A percentile compares a stretch with the other conserved stretches of the same genome.
phyloP scores from a whole-genome alignment of 2,329 filamentous ascomycete species.

The Colletotrichum sp. region DNA sequence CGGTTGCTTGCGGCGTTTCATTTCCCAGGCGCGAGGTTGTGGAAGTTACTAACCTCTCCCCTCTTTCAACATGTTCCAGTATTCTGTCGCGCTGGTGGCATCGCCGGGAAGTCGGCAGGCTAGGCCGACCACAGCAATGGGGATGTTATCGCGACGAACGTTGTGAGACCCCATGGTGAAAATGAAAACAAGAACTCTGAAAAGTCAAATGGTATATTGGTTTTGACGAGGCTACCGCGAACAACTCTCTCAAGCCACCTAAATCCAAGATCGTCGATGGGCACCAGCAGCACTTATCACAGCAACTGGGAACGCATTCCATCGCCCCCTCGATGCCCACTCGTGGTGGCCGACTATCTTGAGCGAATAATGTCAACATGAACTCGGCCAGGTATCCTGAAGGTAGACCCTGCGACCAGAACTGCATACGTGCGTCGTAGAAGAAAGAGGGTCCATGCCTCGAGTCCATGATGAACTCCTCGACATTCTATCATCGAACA shows the following conservation, averaged over 20 bases:
- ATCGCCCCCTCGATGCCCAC: not conserved
- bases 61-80: constrained; percentile 41
- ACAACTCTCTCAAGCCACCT: not conserved
- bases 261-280: not conserved
- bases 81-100: constrained; percentile 32
- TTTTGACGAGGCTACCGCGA: not conserved
- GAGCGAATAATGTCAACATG: not conserved
- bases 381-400: not conserved
- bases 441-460: not conserved
- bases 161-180: not conserved
- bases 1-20: not conserved
- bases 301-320: not conserved
- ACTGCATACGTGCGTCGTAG: not conserved
- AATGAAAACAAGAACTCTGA: not conserved
- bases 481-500: not conserved
- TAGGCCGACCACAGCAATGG: constrained; percentile 47
- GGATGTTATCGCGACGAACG: constrained; percentile 30
- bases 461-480: not conserved
- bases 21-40: not conserved
- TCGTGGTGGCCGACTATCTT: not conserved
- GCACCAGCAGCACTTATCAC: not conserved
- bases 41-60: constrained; percentile 20
- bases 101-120: constrained; percentile 47
- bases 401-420: not conserved
- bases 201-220: not conserved